phyloP scores from a whole-genome alignment of 2,329 filamentous ascomycete genomes.

The Aspergillus fructus region DNA sequence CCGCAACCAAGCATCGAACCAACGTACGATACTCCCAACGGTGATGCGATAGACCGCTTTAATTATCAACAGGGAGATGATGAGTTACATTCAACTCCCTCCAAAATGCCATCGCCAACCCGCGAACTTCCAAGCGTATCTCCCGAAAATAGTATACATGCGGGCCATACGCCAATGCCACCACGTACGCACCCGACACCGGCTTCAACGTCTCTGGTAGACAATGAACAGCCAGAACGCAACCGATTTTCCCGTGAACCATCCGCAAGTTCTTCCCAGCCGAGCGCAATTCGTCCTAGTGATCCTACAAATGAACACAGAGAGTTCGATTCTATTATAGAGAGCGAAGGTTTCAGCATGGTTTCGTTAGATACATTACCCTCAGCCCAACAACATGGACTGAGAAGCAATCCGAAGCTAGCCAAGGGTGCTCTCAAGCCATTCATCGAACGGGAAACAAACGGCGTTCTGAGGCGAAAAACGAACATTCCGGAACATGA shows the following conservation, averaged over 20 bases:
- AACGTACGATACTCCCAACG: conserved; percentile 31
- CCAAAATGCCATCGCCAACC: conserved; percentile 34
- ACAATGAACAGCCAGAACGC: conserved; percentile 32
- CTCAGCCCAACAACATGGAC: conserved; percentile 46
- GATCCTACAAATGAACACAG: conserved; percentile 44
- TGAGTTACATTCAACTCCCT: conserved; percentile 34
- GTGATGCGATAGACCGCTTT: conserved; percentile 28
- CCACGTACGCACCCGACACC: conserved; percentile 41
- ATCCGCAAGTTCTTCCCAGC: conserved; percentile 1
- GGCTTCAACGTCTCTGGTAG: conserved; percentile 39
- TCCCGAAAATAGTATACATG: conserved; percentile 32
- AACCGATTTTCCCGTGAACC: conserved; percentile 5
- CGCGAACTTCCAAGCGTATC: conserved; percentile 28
- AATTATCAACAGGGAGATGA: conserved; percentile 25
- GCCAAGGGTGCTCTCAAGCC: conserved; percentile 28
- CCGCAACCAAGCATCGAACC: conserved; percentile 22
- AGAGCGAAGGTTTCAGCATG: conserved; percentile 60
- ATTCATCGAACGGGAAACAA: conserved; percentile 28
- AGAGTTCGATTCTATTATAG: conserved; percentile 56
- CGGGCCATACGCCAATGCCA: conserved; percentile 26
- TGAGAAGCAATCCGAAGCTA: conserved; percentile 32
- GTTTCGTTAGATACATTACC: conserved; percentile 55
- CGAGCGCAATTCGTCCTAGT: conserved; percentile 8
- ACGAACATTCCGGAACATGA: conserved; percentile 23
- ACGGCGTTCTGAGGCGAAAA: conserved; percentile 28